Evolutionary conservation across 345 rosid genomes (phyloP), one percentile per base, ranked within the genome.

Genomic region (Clausena lansium): DNA sequence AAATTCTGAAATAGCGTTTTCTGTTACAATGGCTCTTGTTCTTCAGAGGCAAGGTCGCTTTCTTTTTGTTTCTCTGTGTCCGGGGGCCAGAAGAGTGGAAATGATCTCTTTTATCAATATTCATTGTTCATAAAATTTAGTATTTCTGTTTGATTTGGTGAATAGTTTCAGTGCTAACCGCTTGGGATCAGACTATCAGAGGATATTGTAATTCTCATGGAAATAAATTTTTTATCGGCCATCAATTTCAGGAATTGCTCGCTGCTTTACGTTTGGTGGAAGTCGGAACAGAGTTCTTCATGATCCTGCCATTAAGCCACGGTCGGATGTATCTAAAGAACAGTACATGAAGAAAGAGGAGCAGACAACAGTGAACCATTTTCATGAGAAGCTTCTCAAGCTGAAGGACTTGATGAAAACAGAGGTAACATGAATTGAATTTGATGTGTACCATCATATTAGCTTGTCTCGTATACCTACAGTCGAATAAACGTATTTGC

Each of bases 231-330:
- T 58, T 47, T 32, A 1, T 24, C 14, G 20, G 36, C 20, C 58
- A 25, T 65, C 5, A 9, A 47, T 77, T 62, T 45, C 83, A 93
- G 97, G 98, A 80, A 91, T 95, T 75, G 98, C 97, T 70, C 94
- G 94, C 55, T 95, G 98, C 90, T 91, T 93, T 78, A 91, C 97
- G 11, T 93, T 90, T 67, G 97, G 98, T 75, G 98, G 98, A 78
- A 93, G 91, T 83, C 87, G 91, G 83, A 85, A 87, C 79, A 81
- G 86, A 78, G 87, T 86, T 72, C 95, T 95, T 76, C 98, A 93
- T 61, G 89, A 93, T 83, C 97, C 98, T 58, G 84, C 87, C 45
- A 84, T 90, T 81, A 80, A 66, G 67, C 95, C 95, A n/a, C 89
- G 98, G 36, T 76, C 65, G 7, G 89, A 87, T 83, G 80, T 94